Evolutionary conservation across 257 asterid species (phyloP).

Genomic region (Scutellaria minor): DNA sequence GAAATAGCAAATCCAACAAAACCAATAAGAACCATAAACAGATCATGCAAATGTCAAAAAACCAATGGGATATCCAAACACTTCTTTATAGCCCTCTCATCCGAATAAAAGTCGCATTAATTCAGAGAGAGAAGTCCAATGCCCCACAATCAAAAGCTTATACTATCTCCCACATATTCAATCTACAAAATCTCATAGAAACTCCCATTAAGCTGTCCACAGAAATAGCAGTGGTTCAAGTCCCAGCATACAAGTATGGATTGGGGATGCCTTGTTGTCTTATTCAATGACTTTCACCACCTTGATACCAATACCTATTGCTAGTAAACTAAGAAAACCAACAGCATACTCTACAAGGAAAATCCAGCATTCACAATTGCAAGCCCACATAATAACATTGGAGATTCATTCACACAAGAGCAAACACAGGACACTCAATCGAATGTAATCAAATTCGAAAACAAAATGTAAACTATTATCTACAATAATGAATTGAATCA

Average conservation of each 20-base stretch:
- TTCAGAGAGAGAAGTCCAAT: not conserved
- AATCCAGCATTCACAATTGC: not conserved
- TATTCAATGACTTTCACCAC: no score
- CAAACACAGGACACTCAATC: not conserved
- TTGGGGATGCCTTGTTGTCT: no score
- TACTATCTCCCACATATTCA: not conserved
- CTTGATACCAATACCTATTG: no score
- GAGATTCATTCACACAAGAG: not conserved
- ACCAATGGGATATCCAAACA: not conserved
- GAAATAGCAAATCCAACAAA: not conserved
- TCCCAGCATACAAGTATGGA: no score
- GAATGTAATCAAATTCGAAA: not conserved
- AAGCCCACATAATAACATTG: not conserved
- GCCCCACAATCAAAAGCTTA: constrained; percentile 9
- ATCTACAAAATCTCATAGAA: not conserved
- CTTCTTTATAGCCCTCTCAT: not conserved
- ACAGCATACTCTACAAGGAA: not conserved
- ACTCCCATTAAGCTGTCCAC: not conserved
- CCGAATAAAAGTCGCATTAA: not conserved
- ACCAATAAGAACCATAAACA: constrained; percentile 6
- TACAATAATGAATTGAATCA: not conserved
- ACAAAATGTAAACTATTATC: not conserved
- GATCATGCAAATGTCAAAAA: constrained; percentile 10
- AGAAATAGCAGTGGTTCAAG: not conserved
- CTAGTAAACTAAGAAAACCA: not conserved